Percentiles rank a stretch among this genome's conserved stretches.
phyloP scores from a whole-genome alignment of 2,329 filamentous ascomycete genomes.

The Massarina eburnea region DNA sequence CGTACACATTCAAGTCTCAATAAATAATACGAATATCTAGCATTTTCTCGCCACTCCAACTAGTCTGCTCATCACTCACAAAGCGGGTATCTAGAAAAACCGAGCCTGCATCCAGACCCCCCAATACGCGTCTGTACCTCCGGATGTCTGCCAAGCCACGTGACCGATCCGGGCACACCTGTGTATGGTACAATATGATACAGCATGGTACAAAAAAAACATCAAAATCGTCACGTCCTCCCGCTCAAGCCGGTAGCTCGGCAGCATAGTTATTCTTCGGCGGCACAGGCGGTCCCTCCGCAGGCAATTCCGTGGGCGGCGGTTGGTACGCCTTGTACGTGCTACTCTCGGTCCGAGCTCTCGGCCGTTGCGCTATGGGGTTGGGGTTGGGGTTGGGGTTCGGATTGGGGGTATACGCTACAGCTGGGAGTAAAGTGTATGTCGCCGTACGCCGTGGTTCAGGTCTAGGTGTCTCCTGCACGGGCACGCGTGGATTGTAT shows the following conservation, averaged over 20 bases:
- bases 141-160: no score
- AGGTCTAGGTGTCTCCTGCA: neutral
- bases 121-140: no score
- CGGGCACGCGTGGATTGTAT: constrained; percentile 2
- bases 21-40: no score
- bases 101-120: no score
- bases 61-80: no score
- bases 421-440: neutral
- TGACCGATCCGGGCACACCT: no score
- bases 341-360: neutral
- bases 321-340: constrained; percentile 3
- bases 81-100: no score
- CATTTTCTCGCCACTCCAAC: no score
- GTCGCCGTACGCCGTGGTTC: neutral
- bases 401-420: constrained; percentile 2
- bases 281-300: constrained; percentile 13
- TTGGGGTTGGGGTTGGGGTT: neutral
- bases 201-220: no score
- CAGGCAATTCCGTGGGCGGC: constrained; percentile 9
- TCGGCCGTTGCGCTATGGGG: neutral
- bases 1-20: no score
- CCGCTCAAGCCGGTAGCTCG: constrained; percentile 18
- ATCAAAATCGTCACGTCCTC: no score
- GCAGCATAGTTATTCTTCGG: constrained; percentile 8
- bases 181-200: no score